Evolutionary conservation across 441 rosid genomes (phyloP).

Genomic region (Flueggea neowawraea): DNA sequence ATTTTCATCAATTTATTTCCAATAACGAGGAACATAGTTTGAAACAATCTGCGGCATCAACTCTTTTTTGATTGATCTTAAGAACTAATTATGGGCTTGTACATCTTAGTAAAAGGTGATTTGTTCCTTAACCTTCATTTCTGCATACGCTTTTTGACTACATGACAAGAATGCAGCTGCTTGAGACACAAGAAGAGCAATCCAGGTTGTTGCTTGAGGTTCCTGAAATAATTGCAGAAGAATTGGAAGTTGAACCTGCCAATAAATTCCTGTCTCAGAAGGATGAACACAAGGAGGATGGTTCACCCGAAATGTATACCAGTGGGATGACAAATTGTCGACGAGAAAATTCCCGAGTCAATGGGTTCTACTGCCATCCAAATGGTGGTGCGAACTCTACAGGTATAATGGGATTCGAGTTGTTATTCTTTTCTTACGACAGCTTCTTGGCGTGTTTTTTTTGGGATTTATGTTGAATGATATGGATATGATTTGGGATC

Average conservation of each 20-base stretch:
- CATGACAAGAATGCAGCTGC: slow-evolving; percentile 32
- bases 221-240: slow-evolving; percentile 43
- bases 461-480: no score
- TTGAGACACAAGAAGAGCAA: slow-evolving; percentile 40
- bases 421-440: not conserved
- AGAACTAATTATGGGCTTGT: no score
- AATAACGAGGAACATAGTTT: no score
- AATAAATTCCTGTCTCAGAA: slow-evolving; percentile 11
- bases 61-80: no score
- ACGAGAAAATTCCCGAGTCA: slow-evolving; percentile 1
- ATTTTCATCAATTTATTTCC: no score
- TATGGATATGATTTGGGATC: no score
- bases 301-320: not conserved
- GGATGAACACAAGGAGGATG: slow-evolving; percentile 10
- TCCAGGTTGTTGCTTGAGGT: slow-evolving; percentile 36
- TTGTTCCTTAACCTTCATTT: slow-evolving; percentile 33
- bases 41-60: no score
- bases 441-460: not conserved
- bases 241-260: slow-evolving; percentile 18
- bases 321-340: slow-evolving; percentile 1
- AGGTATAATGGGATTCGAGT: slow-evolving; percentile 14
- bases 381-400: slow-evolving; percentile 12
- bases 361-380: slow-evolving; percentile 3
- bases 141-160: slow-evolving; percentile 28
- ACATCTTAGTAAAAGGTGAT: not conserved